Base-by-base conservation (phyloP, 352 stramenopile species). In the Phytopythium litorale region DNA sequence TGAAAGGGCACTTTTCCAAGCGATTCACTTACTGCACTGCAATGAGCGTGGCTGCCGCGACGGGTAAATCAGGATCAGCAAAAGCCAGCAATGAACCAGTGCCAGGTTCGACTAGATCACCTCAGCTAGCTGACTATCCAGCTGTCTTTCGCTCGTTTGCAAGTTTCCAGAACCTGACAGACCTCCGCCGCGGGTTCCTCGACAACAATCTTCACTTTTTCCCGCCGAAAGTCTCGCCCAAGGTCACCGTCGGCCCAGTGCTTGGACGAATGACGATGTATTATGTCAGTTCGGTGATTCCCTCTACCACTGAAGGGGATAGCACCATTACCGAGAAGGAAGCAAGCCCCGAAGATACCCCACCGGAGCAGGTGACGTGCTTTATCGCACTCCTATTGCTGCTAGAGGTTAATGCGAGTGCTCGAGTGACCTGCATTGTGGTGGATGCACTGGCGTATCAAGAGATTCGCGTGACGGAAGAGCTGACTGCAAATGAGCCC, bases 1-100 rank as follows among this genome's bases (percentile, higher is more conserved):
- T 78, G 9, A 88, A 81, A 58, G 83, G 83, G 0, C 62, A 82
- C 51, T 89, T 93, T 49, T 91, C 84, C 13, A 91, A 91, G 43
- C 72, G 84, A 12, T 93, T 88, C 64, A 81, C 77, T 7, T 91
- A 89, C 50, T 55, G 72, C 9, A 88, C 52, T 19, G 45, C 64
- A 15, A 19, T 66, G 23, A 57, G 45, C 21, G 33, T 48, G 25
- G 30, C 51, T 18, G 49, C 40, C 8, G 28, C 19, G 3, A 32
- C 25, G 23, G 70, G 15, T 13, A 50, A 35, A 0, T 11, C 25
- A 13, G 55, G 13, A 42, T 28, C 37, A 19, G 13, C 9, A 7
- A 25, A 12, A 53, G 30, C 30, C 8, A 45, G 42, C 0, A 57
- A 68, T 7, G 51, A 53, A 33, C 0, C 23, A 21, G 12, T 35